These are phyloP conservation scores for Bremia lactucae DNA, from an alignment of 352 stramenopile species.

Conservation along the genomic window DNA sequence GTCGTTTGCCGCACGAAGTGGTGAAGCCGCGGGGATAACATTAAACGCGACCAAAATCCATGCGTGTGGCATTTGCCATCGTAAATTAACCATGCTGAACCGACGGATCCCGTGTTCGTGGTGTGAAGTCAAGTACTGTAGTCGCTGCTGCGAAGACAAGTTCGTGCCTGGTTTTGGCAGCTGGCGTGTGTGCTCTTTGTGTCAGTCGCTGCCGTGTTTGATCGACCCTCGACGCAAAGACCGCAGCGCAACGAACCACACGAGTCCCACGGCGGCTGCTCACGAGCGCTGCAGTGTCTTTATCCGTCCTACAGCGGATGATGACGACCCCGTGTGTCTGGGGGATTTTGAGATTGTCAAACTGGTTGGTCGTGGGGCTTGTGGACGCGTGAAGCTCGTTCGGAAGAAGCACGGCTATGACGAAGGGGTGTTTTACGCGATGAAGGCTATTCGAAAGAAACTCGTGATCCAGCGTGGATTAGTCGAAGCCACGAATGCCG, in stretches of 20 bases:
- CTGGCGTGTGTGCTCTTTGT: conserved; percentile 73
- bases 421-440: conserved; percentile 74
- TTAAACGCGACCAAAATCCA: conserved; percentile 67
- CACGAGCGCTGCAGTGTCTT: conserved; percentile 64
- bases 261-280: conserved; percentile 29
- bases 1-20: conserved; percentile 59
- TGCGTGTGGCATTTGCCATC: conserved; percentile 71
- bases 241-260: conserved; percentile 47
- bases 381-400: conserved; percentile 73
- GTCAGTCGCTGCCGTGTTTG: conserved; percentile 64
- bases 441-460: conserved; percentile 85
- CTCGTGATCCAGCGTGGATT: conserved; percentile 78
- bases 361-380: conserved; percentile 91
- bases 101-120: conserved; percentile 68
- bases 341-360: conserved; percentile 96
- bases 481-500: conserved; percentile 86
- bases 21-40: conserved; percentile 55
- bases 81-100: conserved; percentile 71
- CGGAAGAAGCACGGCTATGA: conserved; percentile 81
- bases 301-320: conserved; percentile 49
- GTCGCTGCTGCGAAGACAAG: conserved; percentile 78
- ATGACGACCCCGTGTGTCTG: conserved; percentile 56
- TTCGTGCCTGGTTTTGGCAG: conserved; percentile 65
- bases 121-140: conserved; percentile 83
- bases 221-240: conserved; percentile 76